Evolutionary conservation across 1,284 basidiomycete species (phyloP).

Genomic region (Hemileia vastatrix): DNA sequence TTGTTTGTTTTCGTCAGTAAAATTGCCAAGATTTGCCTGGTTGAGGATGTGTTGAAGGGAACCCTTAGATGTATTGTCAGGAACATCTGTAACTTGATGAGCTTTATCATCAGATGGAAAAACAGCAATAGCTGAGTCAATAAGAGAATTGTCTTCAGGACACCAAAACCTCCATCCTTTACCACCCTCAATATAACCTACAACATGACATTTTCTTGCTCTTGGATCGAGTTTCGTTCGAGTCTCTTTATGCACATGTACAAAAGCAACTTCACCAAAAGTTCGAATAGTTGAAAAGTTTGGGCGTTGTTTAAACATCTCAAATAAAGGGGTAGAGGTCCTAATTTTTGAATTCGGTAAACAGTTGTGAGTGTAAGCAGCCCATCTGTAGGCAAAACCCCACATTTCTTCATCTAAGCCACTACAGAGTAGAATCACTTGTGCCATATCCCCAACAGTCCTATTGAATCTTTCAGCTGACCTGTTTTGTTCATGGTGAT

Average conservation of each 20-base stretch:
- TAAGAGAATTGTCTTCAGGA: neutral
- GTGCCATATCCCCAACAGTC: neutral
- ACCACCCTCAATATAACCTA: neutral
- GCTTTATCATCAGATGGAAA: too few relatives aligned
- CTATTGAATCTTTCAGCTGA: neutral
- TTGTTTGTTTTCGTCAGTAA: too few relatives aligned
- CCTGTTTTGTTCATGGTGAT: constrained; percentile 8
- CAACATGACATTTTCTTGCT: neutral
- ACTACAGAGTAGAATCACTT: neutral
- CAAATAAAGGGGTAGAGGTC: neutral
- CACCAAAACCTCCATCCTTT: constrained; percentile 4
- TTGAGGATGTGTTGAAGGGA: too few relatives aligned
- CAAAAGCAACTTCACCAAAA: neutral
- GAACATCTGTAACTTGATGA: too few relatives aligned
- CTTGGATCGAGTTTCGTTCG: neutral
- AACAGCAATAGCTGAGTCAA: neutral
- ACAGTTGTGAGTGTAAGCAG: neutral
- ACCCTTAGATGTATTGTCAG: too few relatives aligned
- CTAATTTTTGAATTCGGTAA: neutral
- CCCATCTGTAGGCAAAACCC: neutral
- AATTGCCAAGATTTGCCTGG: too few relatives aligned
- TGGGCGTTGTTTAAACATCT: neutral
- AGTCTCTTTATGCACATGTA: neutral
- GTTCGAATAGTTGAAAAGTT: neutral
- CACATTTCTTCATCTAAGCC: neutral